Evolutionary conservation across 23 red algal species (phyloP).

Genomic region (Cyanidioschyzon merolae): DNA sequence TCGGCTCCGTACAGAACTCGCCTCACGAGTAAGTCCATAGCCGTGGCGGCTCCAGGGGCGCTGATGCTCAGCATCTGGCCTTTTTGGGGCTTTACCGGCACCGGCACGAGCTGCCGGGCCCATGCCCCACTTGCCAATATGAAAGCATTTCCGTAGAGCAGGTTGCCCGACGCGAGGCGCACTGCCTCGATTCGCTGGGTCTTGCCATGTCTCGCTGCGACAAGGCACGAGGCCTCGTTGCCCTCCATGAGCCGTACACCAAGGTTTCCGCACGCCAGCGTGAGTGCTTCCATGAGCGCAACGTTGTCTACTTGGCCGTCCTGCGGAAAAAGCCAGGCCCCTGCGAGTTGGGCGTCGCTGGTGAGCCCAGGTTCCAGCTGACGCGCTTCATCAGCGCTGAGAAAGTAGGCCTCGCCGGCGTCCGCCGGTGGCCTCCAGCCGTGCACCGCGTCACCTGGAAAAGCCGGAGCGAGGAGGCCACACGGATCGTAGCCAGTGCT

Average conservation of each 20-base stretch:
- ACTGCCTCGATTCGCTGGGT: slow-evolving; percentile 23
- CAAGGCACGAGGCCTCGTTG: neutral
- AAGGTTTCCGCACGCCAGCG: slow-evolving; percentile 37
- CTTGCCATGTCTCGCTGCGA: slow-evolving; percentile 3
- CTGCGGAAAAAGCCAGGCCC: slow-evolving; percentile 33
- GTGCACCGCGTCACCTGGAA: slow-evolving; percentile 20
- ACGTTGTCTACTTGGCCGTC: slow-evolving; percentile 79
- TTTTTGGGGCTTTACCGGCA: slow-evolving; percentile 80
- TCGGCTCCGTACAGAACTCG: slow-evolving; percentile 42
- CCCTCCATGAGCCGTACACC: slow-evolving; percentile 51
- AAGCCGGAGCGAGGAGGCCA: slow-evolving; percentile 41
- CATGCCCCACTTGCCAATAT: slow-evolving; percentile 63
- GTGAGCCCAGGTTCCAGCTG: slow-evolving; percentile 45
- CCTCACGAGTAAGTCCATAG: slow-evolving; percentile 17
- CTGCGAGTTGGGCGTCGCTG: slow-evolving; percentile 22
- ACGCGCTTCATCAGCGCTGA: slow-evolving; percentile 21
- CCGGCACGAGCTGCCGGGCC: slow-evolving; percentile 35
- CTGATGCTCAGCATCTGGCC: slow-evolving; percentile 78
- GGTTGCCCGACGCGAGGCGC: slow-evolving; percentile 17
- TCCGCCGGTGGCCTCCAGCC: slow-evolving; percentile 11
- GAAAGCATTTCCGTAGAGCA: slow-evolving; percentile 35
- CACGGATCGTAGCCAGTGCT: slow-evolving; percentile 29
- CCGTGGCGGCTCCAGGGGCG: neutral
- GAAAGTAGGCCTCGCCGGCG: slow-evolving; percentile 22
- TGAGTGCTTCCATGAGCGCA: slow-evolving; percentile 36